Conservation (phyloP, 176 grass and related monocot species). For the Saccharum spontaneum region DNA sequence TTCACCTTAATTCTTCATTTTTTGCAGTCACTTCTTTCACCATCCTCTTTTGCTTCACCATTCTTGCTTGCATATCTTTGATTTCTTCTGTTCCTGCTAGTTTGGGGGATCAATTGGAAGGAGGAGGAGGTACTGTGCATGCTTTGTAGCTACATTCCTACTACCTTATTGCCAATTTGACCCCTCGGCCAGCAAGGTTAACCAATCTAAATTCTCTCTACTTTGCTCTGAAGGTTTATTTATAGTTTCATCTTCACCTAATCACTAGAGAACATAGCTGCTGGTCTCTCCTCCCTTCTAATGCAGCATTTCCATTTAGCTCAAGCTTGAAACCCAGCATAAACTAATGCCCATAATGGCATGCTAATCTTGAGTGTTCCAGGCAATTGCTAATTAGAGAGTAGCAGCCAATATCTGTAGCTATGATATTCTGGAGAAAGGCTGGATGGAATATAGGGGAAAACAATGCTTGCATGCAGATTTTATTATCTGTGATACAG, state of each 20-base stretch:
- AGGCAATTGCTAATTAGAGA: neutral
- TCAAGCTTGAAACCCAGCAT: conserved; percentile 23
- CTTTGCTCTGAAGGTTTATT: neutral
- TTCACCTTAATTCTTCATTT: conserved; percentile 20
- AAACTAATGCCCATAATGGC: conserved; percentile 21
- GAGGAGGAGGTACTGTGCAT: neutral
- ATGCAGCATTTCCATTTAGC: neutral
- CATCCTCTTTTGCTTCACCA: conserved; percentile 14
- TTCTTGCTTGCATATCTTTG: conserved; percentile 20
- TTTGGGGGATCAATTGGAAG: neutral
- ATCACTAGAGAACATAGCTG: neutral
- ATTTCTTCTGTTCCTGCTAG: conserved; percentile 25
- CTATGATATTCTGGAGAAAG: neutral
- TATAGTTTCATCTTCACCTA: neutral
- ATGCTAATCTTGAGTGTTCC: neutral
- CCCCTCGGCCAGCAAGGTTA: conserved; percentile 4
- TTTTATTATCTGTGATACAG: neutral
- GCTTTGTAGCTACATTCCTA: conserved; percentile 22
- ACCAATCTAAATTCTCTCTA: neutral
- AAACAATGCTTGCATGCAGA: conserved; percentile 1
- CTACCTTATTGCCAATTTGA: neutral
- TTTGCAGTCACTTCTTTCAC: conserved; percentile 19
- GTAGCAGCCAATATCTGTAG: neutral
- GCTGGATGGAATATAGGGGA: neutral
- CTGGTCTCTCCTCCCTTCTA: neutral